These are phyloP conservation scores for Priceomyces carsonii DNA, from an alignment of 805 yeast genomes.

Conservation along the genomic window DNA sequence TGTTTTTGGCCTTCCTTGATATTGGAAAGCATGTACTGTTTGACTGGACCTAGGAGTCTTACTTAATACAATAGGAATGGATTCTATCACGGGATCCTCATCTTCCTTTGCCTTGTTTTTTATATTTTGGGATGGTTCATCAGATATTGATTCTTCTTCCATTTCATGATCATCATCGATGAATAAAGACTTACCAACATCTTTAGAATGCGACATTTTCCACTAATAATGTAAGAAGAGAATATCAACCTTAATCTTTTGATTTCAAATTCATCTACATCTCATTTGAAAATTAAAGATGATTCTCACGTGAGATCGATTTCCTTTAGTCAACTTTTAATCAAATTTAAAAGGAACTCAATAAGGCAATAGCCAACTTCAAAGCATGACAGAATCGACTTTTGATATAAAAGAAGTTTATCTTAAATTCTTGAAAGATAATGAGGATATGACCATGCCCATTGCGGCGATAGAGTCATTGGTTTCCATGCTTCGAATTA, in stretches of 20 bases:
- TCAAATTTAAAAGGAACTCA: too few relatives aligned
- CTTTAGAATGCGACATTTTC: constrained; percentile 1
- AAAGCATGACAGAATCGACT: constrained; percentile 10
- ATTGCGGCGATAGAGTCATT: constrained; percentile 96
- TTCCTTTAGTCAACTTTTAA: too few relatives aligned
- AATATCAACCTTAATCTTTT: too few relatives aligned
- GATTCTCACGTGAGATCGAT: too few relatives aligned
- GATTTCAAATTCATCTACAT: too few relatives aligned
- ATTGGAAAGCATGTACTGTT: constrained; percentile 40
- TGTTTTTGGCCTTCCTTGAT: constrained; percentile 54
- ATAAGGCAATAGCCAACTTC: too few relatives aligned
- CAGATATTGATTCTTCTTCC: constrained; percentile 12
- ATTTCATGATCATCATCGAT: constrained; percentile 26
- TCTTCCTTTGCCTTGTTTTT: constrained; percentile 10
- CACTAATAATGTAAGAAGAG: neutral
- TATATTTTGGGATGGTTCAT: constrained; percentile 7
- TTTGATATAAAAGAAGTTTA: constrained; percentile 86
- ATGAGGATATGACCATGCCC: constrained; percentile 98
- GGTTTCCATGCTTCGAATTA: constrained; percentile 76
- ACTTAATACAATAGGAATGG: constrained; percentile 37
- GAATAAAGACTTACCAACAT: constrained; percentile 13
- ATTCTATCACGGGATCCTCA: constrained; percentile 41
- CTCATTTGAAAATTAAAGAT: too few relatives aligned
- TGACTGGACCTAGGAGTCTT: constrained; percentile 23
- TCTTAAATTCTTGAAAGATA: constrained; percentile 77